Base-by-base conservation (phyloP, 352 stramenopile genomes). In the Phytophthora fragariae region DNA sequence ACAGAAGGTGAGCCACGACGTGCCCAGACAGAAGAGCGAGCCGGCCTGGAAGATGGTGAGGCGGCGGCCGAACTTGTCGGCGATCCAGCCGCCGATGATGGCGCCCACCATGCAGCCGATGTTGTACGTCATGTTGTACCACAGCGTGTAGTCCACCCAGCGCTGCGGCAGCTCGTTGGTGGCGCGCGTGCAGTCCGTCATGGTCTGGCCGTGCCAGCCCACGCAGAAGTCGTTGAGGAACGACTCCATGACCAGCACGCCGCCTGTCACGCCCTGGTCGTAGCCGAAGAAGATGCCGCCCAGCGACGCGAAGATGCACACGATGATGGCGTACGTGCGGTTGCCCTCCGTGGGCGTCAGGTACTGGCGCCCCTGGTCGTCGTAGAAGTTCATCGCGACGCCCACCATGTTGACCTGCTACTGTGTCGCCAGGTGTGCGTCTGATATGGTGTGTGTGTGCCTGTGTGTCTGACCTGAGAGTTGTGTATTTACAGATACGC, bases 71-170 rank as follows among this genome's bases (percentile, higher is more conserved):
- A 84, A 81, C 65, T 79, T 81, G 70, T 86, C 79, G 24, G 79
- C 79, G 11, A 84, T 78, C 57, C 67, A 80, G 17, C 77, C 77
- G 37, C 80, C 74, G 24, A 79, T 44, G 19, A 84, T 68, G 29
- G 77, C 77, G 46, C 80, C 74, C 29, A 81, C 65, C 64, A 85
- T 84, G 68, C 77, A 85, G 59, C 77, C 80, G 31, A 88, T 75
- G 65, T 88, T 85, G 77, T 85, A 88, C 59, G 72, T 80, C 75
- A 84, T 84, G 63, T 85, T 85, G 77, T 85, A 87, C 72, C 78
- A 84, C 21, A 83, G 57, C 35, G 77, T 85, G 68, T 81, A 87
- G 69, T 85, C 77, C 44, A 85, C 73, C 77, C 77, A 85, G 60
- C 74, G 76, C 59, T 80, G 67, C 50, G 80, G 80, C 4, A 84